These are phyloP conservation scores for Diplogelasinospora grovesii DNA, from an alignment of 495 filamentous ascomycete species.

Conservation along the genomic window DNA sequence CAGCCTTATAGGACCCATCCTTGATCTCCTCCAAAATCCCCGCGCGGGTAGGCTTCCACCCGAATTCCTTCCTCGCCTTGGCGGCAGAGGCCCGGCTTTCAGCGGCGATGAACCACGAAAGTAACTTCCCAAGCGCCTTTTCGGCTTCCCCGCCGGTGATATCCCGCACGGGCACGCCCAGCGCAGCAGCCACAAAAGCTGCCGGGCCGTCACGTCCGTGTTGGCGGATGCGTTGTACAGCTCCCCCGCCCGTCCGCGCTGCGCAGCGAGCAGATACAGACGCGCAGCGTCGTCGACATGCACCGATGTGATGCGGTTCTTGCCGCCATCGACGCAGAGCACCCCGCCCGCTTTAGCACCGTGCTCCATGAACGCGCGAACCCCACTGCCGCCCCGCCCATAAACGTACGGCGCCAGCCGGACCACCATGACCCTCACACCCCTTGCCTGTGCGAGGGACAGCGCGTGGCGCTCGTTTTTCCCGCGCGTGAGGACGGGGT, in stretches of 20 bases:
- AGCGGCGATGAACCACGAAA: constrained; percentile 20
- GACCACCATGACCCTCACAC: constrained; percentile 27
- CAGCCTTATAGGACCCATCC: not conserved
- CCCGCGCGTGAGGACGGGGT: constrained; percentile 20
- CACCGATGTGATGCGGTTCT: constrained; percentile 19
- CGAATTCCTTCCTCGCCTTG: constrained; percentile 29
- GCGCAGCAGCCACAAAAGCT: constrained; percentile 22
- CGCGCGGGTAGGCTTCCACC: constrained; percentile 25
- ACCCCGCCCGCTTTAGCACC: constrained; percentile 16
- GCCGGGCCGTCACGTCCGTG: constrained; percentile 20
- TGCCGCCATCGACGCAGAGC: constrained; percentile 19
- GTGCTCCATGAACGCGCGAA: constrained; percentile 21
- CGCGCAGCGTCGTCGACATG: constrained; percentile 39
- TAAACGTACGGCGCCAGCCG: constrained; percentile 38
- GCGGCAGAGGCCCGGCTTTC: constrained; percentile 23
- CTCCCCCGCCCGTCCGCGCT: constrained; percentile 14
- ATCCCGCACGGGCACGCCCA: constrained; percentile 19
- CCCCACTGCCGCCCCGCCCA: constrained; percentile 33
- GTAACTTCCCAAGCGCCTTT: constrained; percentile 17
- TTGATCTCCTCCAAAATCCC: constrained; percentile 26
- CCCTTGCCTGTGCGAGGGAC: constrained; percentile 15
- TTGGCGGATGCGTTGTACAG: constrained; percentile 24
- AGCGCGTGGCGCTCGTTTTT: constrained; percentile 20
- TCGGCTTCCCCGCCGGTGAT: constrained; percentile 19
- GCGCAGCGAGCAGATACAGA: constrained; percentile 32